Percentiles rank a stretch among this genome's conserved stretches.
Conservation (phyloP, 208 protist species). For the Trypanosoma rangeli region DNA sequence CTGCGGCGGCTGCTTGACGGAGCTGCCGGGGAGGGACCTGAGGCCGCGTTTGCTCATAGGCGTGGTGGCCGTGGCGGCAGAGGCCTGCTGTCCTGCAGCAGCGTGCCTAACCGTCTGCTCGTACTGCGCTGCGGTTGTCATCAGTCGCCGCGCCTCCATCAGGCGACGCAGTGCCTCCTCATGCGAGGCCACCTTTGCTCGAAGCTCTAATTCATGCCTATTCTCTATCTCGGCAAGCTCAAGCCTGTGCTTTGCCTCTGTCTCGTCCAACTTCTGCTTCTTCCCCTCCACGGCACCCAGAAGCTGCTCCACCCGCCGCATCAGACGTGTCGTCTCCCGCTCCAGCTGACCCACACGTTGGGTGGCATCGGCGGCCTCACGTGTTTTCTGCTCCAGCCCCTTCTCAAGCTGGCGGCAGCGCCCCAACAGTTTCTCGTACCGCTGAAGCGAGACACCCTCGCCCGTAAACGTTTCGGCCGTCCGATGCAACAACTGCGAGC, state of each 20-base stretch:
- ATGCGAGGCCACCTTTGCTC: conserved; percentile 47
- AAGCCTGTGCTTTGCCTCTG: conserved; percentile 37
- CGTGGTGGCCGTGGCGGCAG: not conserved
- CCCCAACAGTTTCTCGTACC: conserved; percentile 28
- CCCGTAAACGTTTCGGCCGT: not conserved
- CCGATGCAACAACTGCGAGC: not conserved
- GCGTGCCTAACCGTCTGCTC: conserved; percentile 31
- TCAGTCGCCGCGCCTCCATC: conserved; percentile 44
- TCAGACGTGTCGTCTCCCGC: conserved; percentile 37
- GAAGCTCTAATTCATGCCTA: conserved; percentile 41
- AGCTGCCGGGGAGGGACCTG: conserved; percentile 12
- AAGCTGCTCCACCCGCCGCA: conserved; percentile 50
- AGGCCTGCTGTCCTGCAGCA: not conserved
- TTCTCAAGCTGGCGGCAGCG: conserved; percentile 21
- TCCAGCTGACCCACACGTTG: conserved; percentile 35
- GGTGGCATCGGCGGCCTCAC: conserved; percentile 24
- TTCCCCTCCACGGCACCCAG: conserved; percentile 41
- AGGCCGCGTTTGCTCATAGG: conserved; percentile 11
- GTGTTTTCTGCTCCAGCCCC: conserved; percentile 14
- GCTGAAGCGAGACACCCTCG: conserved; percentile 21
- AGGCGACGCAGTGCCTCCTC: conserved; percentile 54
- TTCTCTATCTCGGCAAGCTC: conserved; percentile 49
- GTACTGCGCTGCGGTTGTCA: conserved; percentile 38
- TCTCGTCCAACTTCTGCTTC: conserved; percentile 35
- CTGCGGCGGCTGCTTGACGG: conserved; percentile 28